Percentiles rank a stretch among this genome's conserved stretches.
These are phyloP conservation scores for Silene coronaria DNA, from an alignment of 179 eudicot species.

Conservation along the genomic window DNA sequence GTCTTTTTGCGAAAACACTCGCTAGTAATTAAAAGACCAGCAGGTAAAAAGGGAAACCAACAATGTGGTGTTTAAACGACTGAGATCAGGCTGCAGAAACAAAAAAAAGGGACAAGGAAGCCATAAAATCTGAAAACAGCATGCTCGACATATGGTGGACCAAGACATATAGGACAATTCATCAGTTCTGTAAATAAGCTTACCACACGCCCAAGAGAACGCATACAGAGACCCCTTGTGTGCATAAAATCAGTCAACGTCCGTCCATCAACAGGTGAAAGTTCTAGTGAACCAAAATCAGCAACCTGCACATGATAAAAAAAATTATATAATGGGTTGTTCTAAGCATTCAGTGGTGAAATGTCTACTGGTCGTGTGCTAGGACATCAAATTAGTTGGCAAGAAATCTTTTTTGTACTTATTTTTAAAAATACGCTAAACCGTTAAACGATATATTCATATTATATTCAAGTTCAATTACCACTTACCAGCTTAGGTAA, in stretches of 20 bases:
- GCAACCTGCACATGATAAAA: slow-evolving; percentile 58
- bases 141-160: neutral
- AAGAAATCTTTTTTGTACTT: neutral
- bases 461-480: neutral
- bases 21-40: neutral
- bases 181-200: slow-evolving; percentile 26
- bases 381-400: slow-evolving; percentile 1
- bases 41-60: neutral
- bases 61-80: neutral
- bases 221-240: slow-evolving; percentile 97
- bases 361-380: neutral
- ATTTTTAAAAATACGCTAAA: neutral
- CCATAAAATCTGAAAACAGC: neutral
- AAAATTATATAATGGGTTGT: neutral
- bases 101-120: neutral
- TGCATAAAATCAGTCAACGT: slow-evolving; percentile 99
- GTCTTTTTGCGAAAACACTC: neutral
- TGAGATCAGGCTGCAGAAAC: neutral
- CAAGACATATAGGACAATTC: neutral
- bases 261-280: slow-evolving; percentile 98
- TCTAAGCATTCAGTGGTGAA: neutral
- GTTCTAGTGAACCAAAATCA: slow-evolving; percentile 99
- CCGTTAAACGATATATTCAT: neutral
- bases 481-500: slow-evolving; percentile 94
- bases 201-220: slow-evolving; percentile 96